phyloP scores from a whole-genome alignment of 148 eudicot genomes.

The Gaultheria prostrata region DNA sequence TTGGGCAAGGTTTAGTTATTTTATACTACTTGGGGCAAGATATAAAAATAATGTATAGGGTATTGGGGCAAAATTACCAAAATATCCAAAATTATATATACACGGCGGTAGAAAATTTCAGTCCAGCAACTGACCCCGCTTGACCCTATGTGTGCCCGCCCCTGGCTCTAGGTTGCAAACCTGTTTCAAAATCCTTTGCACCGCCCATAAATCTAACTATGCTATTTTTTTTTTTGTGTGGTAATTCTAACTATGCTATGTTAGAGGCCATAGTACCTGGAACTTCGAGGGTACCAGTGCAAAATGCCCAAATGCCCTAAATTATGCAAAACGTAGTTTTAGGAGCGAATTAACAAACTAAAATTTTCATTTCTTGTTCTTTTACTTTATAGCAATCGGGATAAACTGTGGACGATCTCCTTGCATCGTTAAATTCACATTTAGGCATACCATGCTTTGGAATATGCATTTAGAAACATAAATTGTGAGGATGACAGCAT shows the following conservation, averaged over 20 bases:
- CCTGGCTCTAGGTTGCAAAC: neutral
- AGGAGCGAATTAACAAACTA: too few relatives aligned
- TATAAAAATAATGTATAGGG: too few relatives aligned
- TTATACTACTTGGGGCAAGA: too few relatives aligned
- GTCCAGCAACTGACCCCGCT: too few relatives aligned
- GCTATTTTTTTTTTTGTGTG: neutral
- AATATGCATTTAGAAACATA: neutral
- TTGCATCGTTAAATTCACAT: neutral
- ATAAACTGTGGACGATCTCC: neutral
- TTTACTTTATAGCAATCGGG: neutral
- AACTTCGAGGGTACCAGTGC: neutral
- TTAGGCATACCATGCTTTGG: neutral
- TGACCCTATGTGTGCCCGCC: too few relatives aligned
- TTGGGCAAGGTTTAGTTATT: too few relatives aligned
- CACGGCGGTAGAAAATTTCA: too few relatives aligned
- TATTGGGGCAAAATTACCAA: too few relatives aligned
- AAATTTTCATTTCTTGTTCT: too few relatives aligned
- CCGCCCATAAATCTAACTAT: slow-evolving; percentile 6
- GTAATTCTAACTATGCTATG: too few relatives aligned
- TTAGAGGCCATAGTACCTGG: neutral
- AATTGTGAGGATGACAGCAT: neutral
- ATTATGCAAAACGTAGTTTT: neutral
- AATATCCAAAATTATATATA: too few relatives aligned
- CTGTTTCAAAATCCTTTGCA: slow-evolving; percentile 3
- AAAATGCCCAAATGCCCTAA: neutral